Conservation (phyloP, 148 eudicot species). For the Cornus controversa region DNA sequence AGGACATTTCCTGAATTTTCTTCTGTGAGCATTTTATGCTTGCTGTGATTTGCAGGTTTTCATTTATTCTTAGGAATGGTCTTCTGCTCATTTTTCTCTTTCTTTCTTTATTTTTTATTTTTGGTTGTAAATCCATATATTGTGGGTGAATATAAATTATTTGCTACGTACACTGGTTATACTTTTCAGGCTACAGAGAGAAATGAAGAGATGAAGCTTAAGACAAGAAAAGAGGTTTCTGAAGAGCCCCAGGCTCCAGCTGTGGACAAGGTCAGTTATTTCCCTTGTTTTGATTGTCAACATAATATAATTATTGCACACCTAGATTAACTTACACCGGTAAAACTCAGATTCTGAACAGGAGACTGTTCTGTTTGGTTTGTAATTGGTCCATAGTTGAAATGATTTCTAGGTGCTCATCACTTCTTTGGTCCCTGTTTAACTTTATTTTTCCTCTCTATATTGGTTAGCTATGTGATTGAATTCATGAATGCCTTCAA, state of each 20-base stretch:
- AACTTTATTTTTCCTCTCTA: neutral
- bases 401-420: neutral
- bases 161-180: constrained; percentile 8
- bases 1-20: neutral
- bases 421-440: too few relatives aligned
- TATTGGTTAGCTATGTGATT: neutral
- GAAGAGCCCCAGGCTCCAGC: constrained; percentile 50
- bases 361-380: neutral
- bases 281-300: constrained; percentile 1
- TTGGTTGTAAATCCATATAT: too few relatives aligned
- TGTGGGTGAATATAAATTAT: neutral
- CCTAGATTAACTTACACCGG: neutral
- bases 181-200: constrained; percentile 60
- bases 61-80: neutral
- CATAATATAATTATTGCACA: neutral
- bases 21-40: neutral
- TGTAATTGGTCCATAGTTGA: neutral
- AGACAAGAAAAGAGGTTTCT: constrained; percentile 58
- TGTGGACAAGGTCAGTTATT: constrained; percentile 71
- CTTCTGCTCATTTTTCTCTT: neutral
- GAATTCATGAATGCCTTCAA: neutral
- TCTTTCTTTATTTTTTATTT: too few relatives aligned
- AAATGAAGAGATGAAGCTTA: constrained; percentile 65
- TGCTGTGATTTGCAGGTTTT: constrained; percentile 6
- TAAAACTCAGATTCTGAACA: neutral